phyloP scores from a whole-genome alignment of 75 land plant genomes.

The Picea glauca region DNA sequence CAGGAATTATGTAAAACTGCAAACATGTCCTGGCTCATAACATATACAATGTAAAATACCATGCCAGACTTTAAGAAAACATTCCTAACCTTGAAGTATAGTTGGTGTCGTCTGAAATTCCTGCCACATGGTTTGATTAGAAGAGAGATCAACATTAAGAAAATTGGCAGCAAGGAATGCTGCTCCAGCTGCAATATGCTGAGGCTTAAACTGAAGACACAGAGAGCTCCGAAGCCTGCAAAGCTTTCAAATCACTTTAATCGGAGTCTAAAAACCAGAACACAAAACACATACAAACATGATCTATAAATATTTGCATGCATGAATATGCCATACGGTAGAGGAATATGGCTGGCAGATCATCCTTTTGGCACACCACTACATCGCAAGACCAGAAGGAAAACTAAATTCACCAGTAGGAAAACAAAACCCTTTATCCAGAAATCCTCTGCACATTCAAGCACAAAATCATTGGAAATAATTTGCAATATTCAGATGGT shows the following conservation, averaged over 20 bases:
- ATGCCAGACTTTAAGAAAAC: too few species aligned
- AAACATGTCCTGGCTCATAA: background rate
- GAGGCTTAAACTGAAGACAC: conserved; percentile 77
- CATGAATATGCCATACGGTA: background rate
- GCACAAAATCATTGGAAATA: background rate
- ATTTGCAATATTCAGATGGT: background rate
- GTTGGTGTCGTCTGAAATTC: conserved; percentile 58
- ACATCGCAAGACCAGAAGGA: background rate
- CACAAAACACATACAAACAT: background rate
- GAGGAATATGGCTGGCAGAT: background rate
- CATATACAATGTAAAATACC: too few species aligned
- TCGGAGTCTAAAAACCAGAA: background rate
- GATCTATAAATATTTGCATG: background rate
- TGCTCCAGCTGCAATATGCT: conserved; percentile 82
- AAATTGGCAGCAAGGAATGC: conserved; percentile 63
- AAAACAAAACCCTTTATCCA: background rate
- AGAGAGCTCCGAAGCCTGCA: conserved; percentile 68
- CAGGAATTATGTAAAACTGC: background rate
- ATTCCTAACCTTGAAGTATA: conserved; percentile 44
- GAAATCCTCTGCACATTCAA: background rate
- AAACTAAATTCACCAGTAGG: background rate
- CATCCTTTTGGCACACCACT: background rate
- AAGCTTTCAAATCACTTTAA: conserved; percentile 7
- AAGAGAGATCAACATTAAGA: conserved; percentile 44
- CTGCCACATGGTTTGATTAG: conserved; percentile 35